These are phyloP conservation scores for Durio zibethinus DNA, from an alignment of 345 rosid genomes.

Conservation along the genomic window DNA sequence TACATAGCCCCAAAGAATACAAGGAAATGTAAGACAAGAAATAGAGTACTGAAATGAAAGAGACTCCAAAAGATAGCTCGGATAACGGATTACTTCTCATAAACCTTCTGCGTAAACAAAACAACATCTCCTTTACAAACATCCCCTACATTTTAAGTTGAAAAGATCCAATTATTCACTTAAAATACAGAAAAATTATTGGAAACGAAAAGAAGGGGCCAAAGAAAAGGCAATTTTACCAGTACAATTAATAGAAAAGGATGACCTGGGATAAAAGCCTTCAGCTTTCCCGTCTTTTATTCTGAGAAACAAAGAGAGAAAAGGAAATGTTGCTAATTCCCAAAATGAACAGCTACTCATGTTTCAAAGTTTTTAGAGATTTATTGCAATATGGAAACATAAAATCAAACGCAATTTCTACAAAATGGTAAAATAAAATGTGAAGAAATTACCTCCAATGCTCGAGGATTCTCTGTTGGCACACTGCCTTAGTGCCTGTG, in stretches of 20 bases:
- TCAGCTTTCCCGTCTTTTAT: constrained; percentile 50
- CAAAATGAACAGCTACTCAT: neutral
- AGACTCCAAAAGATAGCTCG: neutral
- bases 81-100: constrained; percentile 35
- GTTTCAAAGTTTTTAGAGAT: neutral
- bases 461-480: constrained; percentile 44
- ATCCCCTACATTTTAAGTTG: constrained; percentile 46
- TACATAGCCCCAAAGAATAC: neutral
- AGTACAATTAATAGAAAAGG: constrained; percentile 52
- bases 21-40: neutral
- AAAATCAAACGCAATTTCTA: neutral
- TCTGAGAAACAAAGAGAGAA: constrained; percentile 25
- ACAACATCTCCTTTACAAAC: constrained; percentile 63
- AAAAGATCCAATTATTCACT: neutral
- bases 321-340: neutral
- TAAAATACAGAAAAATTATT: neutral
- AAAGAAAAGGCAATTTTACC: constrained; percentile 25
- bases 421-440: neutral
- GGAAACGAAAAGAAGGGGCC: neutral
- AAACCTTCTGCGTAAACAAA: constrained; percentile 58
- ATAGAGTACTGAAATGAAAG: neutral
- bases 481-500: constrained; percentile 43
- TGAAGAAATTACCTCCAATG: constrained; percentile 43
- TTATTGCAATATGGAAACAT: neutral
- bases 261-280: constrained; percentile 47